Evolutionary conservation across 106 monocot genomes (phyloP).

Genomic region (Dendrobium officinale): DNA sequence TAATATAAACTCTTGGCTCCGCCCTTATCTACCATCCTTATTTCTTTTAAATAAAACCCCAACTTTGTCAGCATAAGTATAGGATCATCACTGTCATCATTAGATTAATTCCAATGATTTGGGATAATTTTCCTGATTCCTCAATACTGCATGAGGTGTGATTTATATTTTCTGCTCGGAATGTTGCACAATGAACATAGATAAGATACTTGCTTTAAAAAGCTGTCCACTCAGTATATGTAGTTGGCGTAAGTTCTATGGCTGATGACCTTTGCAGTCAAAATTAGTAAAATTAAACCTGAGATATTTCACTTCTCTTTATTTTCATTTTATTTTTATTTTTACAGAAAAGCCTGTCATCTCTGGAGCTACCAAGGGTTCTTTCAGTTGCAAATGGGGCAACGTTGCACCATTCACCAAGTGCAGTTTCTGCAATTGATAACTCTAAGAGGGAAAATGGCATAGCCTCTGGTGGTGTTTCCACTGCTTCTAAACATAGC

Average conservation of each 20-base stretch:
- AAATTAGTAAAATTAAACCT: neutral
- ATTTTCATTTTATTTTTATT: neutral
- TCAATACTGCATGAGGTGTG: neutral
- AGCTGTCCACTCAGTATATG: neutral
- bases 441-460: slow-evolving; percentile 35
- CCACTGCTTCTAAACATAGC: slow-evolving; percentile 33
- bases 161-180: neutral
- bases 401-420: slow-evolving; percentile 29
- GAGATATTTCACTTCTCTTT: neutral
- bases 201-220: slow-evolving; percentile 1
- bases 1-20: too few species aligned
- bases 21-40: too few species aligned
- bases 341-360: slow-evolving; percentile 85
- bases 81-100: neutral
- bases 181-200: neutral
- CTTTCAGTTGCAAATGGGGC: slow-evolving; percentile 55
- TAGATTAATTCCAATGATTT: neutral
- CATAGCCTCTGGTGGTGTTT: slow-evolving; percentile 13
- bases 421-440: slow-evolving; percentile 31
- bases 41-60: too few species aligned
- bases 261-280: neutral
- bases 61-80: neutral
- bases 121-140: neutral
- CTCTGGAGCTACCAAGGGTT: slow-evolving; percentile 64
- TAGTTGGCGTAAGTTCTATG: neutral